Evolutionary conservation across 352 stramenopile species (phyloP).

Genomic region (Globisporangium paddicum): DNA sequence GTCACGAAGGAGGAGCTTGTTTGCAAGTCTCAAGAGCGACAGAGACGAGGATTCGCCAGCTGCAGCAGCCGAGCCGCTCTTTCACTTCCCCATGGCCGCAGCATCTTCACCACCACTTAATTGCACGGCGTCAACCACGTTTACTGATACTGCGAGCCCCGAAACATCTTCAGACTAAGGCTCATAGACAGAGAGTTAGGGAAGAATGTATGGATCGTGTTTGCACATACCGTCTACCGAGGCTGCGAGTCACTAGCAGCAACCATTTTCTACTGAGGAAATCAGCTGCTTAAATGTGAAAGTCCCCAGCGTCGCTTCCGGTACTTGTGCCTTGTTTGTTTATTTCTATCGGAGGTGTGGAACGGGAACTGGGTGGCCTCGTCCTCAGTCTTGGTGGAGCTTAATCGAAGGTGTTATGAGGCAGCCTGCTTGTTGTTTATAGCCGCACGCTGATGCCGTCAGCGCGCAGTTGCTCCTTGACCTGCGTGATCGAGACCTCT

Average conservation of each 20-base stretch:
- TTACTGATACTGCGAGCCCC: not conserved
- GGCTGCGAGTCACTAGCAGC: not conserved
- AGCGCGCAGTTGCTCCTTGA: slow-evolving; percentile 90
- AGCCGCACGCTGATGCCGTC: slow-evolving; percentile 69
- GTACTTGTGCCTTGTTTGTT: not conserved
- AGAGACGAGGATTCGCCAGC: not conserved
- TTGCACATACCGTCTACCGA: not conserved
- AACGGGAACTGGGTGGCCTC: not conserved
- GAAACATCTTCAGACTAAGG: not conserved
- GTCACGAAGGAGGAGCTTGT: not conserved
- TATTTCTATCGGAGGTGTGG: not conserved
- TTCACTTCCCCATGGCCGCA: slow-evolving; percentile 17
- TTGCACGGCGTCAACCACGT: not conserved
- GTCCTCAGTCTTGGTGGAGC: not conserved
- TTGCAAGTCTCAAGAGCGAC: not conserved
- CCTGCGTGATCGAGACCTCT: slow-evolving; percentile 93
- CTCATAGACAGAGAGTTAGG: not conserved
- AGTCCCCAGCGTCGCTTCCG: not conserved
- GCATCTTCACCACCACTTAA: not conserved
- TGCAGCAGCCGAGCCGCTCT: slow-evolving; percentile 12
- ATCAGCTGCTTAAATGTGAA: not conserved
- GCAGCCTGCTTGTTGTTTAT: slow-evolving; percentile 12
- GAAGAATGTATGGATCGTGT: not conserved
- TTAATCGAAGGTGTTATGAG: not conserved
- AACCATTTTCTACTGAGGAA: not conserved